Evolutionary conservation across 306 rosid genomes (phyloP).

Genomic region (Comarum palustre): DNA sequence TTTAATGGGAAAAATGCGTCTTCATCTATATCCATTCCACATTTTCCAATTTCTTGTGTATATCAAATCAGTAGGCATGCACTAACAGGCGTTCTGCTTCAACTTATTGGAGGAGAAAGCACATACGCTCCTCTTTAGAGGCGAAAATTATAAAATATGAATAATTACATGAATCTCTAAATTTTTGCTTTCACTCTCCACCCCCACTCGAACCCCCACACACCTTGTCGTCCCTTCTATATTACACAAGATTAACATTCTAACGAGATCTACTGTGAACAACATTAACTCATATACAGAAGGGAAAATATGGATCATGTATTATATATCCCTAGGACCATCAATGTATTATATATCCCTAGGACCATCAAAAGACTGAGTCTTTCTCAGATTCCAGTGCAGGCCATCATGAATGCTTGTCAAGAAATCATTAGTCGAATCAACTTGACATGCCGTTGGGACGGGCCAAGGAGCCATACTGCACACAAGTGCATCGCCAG

Average conservation of each 20-base stretch:
- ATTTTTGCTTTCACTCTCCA: neutral
- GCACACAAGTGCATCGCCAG: constrained; percentile 94
- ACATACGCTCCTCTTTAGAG: neutral
- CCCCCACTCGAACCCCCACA: neutral
- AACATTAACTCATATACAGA: neutral
- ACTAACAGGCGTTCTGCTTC: too few relatives aligned
- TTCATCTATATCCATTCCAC: neutral
- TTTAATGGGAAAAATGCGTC: too few relatives aligned
- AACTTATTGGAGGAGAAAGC: neutral
- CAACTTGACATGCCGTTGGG: constrained; percentile 82
- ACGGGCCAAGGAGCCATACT: constrained; percentile 99
- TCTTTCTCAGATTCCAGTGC: constrained; percentile 91
- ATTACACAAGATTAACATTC: neutral
- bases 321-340: constrained; percentile 62
- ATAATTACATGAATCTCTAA: neutral
- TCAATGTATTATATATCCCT: constrained; percentile 50
- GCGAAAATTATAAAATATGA: neutral
- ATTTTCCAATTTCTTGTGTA: neutral
- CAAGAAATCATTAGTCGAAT: constrained; percentile 83
- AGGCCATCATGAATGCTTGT: constrained; percentile 90
- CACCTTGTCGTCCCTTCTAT: neutral
- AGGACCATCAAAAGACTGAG: constrained; percentile 80
- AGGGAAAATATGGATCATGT: neutral
- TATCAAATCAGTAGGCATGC: too few relatives aligned
- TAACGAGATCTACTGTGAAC: neutral